Base-by-base conservation (phyloP, 2,329 filamentous ascomycete genomes). In the Aspergillus vadensis region DNA sequence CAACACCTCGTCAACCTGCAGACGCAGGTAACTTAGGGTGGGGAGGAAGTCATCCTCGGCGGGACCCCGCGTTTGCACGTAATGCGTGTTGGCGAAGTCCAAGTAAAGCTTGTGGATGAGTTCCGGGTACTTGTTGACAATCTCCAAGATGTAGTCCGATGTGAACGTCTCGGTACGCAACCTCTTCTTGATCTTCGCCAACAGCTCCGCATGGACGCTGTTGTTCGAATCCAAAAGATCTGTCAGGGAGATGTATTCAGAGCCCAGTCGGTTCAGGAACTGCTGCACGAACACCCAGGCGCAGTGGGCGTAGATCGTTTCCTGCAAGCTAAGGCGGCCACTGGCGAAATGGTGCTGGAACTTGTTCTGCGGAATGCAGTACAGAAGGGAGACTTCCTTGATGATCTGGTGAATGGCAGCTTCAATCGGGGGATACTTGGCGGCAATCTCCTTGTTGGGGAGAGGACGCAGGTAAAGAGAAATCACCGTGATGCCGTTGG, bases 221-320 rank as follows among this genome's bases (percentile, higher is more conserved):
- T 96, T 96, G 73, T 86, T 89, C 25, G 85, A 72, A 72, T 97
- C 91, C 60, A 99, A 80, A 9, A 96, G 86, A 54, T 92, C 88
- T 7, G 89, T 87, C 43, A 99, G 84, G 4, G 94, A 95, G 14
- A 88, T 90, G 76, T 98, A 99, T 77, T 99, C 95, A 32, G 91
- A 90, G 17, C 87, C 94, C 17, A 99, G 85, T 65, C 95, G 89
- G 82, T 99, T 99, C 69, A 99, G 83, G 85, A 99, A 99, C 79
- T 99, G 95, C 73, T 96, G 92, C 39, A 97, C 90, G 72, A 97
- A 99, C 32, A 98, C 92, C 91, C 94, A 97, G 6, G 96, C 91
- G 74, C 91, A 97, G 80, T 99, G 95, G 27, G 92, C 93, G 75
- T 99, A 99, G 71, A 97, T 92, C 12, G 94, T 93, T 80, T 99